Conservation (phyloP, 768 basidiomycete genomes). For the Boletus rex-veris region DNA sequence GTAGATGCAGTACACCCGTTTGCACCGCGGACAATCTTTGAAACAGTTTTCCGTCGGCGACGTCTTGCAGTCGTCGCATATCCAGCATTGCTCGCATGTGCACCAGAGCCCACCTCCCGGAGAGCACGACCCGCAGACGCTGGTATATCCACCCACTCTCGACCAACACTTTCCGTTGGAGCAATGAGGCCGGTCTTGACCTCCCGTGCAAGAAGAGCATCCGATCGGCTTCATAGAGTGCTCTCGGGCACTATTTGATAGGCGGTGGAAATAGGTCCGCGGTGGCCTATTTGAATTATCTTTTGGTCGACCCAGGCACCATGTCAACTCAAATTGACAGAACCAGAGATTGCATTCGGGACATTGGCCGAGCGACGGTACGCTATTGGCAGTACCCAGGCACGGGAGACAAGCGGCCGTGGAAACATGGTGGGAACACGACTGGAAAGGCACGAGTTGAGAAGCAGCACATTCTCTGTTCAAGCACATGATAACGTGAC, state of each 20-base stretch:
- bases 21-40: conserved; percentile 19
- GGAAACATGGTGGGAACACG: conserved; percentile 13
- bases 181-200: conserved; percentile 8
- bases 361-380: conserved; percentile 16
- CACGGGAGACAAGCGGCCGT: conserved; percentile 10
- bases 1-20: conserved; percentile 11
- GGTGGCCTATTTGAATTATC: neutral
- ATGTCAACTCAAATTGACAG: conserved; percentile 18
- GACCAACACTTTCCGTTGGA: conserved; percentile 21
- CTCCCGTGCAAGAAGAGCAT: conserved; percentile 5
- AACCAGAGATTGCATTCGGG: conserved; percentile 22
- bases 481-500: conserved; percentile 15
- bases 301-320: conserved; percentile 24
- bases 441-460: conserved; percentile 12
- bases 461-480: conserved; percentile 17
- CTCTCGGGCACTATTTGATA: conserved; percentile 3
- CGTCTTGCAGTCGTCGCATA: conserved; percentile 23
- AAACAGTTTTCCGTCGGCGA: conserved; percentile 4
- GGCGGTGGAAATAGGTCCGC: neutral
- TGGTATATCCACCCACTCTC: conserved; percentile 1
- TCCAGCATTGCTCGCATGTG: conserved; percentile 18
- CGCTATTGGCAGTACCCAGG: neutral
- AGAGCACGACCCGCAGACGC: conserved; percentile 18
- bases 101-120: conserved; percentile 21
- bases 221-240: conserved; percentile 15